These are phyloP conservation scores for Yarrowia galli DNA, from an alignment of 1,139 yeast genomes.

Conservation along the genomic window DNA sequence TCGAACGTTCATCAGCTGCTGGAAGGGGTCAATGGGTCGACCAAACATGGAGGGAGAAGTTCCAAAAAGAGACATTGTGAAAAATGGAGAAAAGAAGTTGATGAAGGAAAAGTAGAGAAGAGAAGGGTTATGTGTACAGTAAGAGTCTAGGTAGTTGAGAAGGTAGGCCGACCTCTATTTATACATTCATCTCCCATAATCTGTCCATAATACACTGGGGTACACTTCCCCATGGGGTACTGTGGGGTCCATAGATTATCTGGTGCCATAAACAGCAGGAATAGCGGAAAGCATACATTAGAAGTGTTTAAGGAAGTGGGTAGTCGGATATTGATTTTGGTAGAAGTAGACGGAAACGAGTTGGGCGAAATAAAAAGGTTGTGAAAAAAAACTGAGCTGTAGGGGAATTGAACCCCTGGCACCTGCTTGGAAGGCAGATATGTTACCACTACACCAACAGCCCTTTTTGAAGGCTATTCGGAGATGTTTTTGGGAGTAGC, in stretches of 20 bases:
- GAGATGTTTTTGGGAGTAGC: neutral
- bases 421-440: constrained; percentile 38
- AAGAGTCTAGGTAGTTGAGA: too few species aligned
- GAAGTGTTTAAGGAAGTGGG: neutral
- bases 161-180: too few species aligned
- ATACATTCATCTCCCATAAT: neutral
- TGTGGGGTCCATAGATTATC: neutral
- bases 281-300: neutral
- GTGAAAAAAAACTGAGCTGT: constrained; percentile 18
- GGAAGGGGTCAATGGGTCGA: constrained; percentile 24
- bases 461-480: neutral
- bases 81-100: too few species aligned
- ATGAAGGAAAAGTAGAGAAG: neutral
- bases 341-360: too few species aligned
- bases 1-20: constrained; percentile 22
- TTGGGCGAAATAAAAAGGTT: too few species aligned
- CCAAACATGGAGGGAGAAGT: constrained; percentile 2
- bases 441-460: constrained; percentile 38
- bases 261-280: constrained; percentile 7
- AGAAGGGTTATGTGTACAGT: neutral
- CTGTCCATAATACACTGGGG: neutral
- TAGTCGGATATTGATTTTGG: neutral
- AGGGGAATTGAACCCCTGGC: constrained; percentile 38
- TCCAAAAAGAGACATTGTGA: constrained; percentile 6
- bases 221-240: neutral